phyloP scores from a whole-genome alignment of 139 green algal species.

The Asterochloris erici region DNA sequence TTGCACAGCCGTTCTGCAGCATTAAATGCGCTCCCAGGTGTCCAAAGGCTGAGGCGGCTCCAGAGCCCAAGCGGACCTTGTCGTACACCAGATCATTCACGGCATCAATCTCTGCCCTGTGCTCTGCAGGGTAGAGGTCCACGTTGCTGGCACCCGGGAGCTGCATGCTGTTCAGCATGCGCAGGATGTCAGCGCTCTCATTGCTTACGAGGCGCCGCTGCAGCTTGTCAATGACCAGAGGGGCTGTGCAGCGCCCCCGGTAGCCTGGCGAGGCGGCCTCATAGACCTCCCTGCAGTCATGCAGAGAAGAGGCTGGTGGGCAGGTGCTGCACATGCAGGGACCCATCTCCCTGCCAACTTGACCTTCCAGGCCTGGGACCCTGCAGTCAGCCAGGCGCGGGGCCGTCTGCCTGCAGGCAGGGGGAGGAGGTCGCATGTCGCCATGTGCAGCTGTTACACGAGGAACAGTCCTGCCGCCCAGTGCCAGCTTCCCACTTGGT shows the following conservation, averaged over 20 bases:
- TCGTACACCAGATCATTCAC: conserved; percentile 67
- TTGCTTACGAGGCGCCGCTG: conserved; percentile 61
- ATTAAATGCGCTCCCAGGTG: too few species aligned
- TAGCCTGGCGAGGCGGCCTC: conserved; percentile 64
- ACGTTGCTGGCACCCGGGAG: conserved; percentile 45
- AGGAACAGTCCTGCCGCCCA: too few species aligned
- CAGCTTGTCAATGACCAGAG: conserved; percentile 75
- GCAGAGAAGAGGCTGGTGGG: not conserved
- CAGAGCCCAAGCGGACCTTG: conserved; percentile 5
- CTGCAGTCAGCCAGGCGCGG: too few species aligned
- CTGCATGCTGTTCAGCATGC: conserved; percentile 56
- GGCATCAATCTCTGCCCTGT: conserved; percentile 56
- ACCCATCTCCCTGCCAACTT: too few species aligned
- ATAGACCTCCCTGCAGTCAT: conserved; percentile 71
- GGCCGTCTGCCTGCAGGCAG: too few species aligned
- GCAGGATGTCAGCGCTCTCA: conserved; percentile 72
- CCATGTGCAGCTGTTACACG: too few species aligned
- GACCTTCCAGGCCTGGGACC: too few species aligned
- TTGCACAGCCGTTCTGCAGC: too few species aligned
- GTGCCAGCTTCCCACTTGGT: too few species aligned
- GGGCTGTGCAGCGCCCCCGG: conserved; percentile 82
- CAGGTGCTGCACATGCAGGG: too few species aligned
- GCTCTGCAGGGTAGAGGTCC: conserved; percentile 54
- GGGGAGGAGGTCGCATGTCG: too few species aligned
- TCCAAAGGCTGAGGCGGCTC: too few species aligned